phyloP scores from a whole-genome alignment of 192 early-diverging fungal genomes.

The Backusella liffmaniae region DNA sequence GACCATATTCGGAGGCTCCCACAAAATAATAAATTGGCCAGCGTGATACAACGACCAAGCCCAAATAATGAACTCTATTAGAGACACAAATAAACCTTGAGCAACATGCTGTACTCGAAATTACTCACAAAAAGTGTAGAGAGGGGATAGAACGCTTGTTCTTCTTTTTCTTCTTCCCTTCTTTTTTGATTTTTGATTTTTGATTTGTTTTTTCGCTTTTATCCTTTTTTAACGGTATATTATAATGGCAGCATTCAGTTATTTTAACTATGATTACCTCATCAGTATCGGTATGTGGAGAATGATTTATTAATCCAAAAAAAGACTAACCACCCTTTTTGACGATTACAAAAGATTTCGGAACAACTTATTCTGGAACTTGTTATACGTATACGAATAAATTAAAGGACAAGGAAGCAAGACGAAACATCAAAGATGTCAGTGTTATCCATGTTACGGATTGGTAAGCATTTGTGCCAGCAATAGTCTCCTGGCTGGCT shows the following conservation, averaged over 20 bases:
- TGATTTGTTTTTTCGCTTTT: not conserved
- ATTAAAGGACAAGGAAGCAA: not conserved
- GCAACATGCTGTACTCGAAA: not conserved
- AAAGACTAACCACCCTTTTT: not conserved
- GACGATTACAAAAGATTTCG: not conserved
- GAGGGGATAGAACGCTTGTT: not conserved
- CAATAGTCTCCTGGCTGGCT: not conserved
- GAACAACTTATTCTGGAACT: slow-evolving; percentile 13
- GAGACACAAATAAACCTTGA: not conserved
- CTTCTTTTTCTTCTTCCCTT: not conserved
- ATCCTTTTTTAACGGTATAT: not conserved
- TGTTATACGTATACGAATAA: not conserved
- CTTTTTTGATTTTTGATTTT: not conserved
- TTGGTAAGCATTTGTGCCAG: not conserved
- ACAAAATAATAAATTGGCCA: not conserved
- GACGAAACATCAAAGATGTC: not conserved
- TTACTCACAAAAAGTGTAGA: not conserved
- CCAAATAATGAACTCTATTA: not conserved
- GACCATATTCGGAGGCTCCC: not conserved
- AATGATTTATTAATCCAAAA: not conserved
- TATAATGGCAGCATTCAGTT: not conserved
- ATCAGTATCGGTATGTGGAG: slow-evolving; percentile 12
- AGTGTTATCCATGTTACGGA: not conserved
- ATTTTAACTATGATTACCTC: not conserved
- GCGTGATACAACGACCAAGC: not conserved